A percentile compares a stretch with the other conserved stretches of the same genome.
phyloP scores from a whole-genome alignment of 352 stramenopile species.

The Globisporangium radiosum region DNA sequence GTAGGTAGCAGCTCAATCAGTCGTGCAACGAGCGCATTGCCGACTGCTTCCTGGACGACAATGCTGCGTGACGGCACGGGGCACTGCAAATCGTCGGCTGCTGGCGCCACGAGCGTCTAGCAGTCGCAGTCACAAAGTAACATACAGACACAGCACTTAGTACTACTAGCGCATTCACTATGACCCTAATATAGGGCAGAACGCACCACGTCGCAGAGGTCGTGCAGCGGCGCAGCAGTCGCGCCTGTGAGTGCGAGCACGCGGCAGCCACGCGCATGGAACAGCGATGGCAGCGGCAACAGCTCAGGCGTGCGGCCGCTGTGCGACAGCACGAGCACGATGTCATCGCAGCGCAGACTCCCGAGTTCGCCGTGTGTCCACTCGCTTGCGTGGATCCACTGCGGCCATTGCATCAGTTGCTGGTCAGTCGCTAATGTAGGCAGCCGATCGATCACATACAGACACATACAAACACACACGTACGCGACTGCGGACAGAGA shows the following conservation, averaged over 20 bases:
- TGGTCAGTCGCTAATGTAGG: no score
- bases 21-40: constrained; percentile 65
- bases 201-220: constrained; percentile 32
- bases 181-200: no score
- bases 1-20: constrained; percentile 34
- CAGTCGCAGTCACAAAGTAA: neutral
- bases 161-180: no score
- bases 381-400: constrained; percentile 77
- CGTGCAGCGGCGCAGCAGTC: constrained; percentile 23
- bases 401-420: no score
- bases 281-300: constrained; percentile 35
- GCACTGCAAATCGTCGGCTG: constrained; percentile 34
- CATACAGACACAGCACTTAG: no score
- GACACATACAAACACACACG: neutral
- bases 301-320: constrained; percentile 65
- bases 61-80: constrained; percentile 76
- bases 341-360: constrained; percentile 47
- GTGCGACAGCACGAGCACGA: constrained; percentile 69
- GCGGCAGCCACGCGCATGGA: constrained; percentile 28
- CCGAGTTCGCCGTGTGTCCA: constrained; percentile 79
- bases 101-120: constrained; percentile 39
- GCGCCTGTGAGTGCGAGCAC: constrained; percentile 53
- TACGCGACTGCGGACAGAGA: constrained; percentile 69
- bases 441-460: neutral
- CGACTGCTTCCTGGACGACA: constrained; percentile 69